Evolutionary conservation across 345 rosid genomes (phyloP).

Genomic region (Leavenworthia alabamica): DNA sequence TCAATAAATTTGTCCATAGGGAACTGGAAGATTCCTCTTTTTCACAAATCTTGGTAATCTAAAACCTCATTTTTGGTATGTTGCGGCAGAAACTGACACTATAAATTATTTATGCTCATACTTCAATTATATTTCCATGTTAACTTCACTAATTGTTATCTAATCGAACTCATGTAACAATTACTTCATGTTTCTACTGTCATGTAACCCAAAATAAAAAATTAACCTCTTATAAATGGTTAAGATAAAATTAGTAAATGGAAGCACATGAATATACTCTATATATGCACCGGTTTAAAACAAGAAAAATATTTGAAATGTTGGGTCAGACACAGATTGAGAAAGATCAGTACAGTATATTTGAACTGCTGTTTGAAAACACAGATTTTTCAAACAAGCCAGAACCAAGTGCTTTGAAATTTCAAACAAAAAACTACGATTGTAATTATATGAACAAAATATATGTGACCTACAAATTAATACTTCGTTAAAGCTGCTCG

Average conservation of each 20-base stretch:
- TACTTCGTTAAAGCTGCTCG: background rate
- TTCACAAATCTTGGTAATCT: conserved; percentile 31
- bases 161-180: conserved; percentile 16
- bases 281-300: background rate
- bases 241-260: too few species aligned
- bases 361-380: background rate
- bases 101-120: conserved; percentile 20
- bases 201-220: too few species aligned
- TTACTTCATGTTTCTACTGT: conserved; percentile 4
- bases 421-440: background rate
- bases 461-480: background rate
- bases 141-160: conserved; percentile 14
- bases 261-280: background rate
- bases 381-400: background rate
- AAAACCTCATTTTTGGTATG: conserved; percentile 21
- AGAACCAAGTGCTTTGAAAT: background rate
- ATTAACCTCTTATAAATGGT: too few species aligned
- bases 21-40: conserved; percentile 36
- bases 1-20: conserved; percentile 28
- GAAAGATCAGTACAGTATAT: background rate
- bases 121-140: conserved; percentile 9
- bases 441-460: background rate
- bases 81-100: conserved; percentile 30
- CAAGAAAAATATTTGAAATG: background rate
- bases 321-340: background rate